Conservation (phyloP, 805 yeast genomes). For the Zygosaccharomyces bisporus region DNA sequence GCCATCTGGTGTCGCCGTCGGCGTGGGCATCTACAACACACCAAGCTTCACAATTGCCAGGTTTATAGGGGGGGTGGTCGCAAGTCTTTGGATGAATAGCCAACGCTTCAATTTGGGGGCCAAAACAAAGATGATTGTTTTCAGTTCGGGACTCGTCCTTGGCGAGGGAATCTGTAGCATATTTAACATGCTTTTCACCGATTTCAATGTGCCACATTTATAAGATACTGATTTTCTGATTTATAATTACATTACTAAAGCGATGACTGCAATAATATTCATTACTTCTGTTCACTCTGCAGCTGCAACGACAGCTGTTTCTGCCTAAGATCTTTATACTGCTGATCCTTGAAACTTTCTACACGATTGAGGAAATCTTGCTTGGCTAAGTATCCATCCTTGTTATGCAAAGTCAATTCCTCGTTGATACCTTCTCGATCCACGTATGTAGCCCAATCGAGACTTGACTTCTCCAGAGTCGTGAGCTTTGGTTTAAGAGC, state of each 20-base stretch:
- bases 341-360: conserved; percentile 43
- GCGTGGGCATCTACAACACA: conserved; percentile 90
- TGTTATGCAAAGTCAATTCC: conserved; percentile 75
- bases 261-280: neutral
- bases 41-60: conserved; percentile 94
- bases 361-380: conserved; percentile 85
- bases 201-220: conserved; percentile 61
- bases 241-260: neutral
- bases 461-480: conserved; percentile 85
- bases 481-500: conserved; percentile 75
- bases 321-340: conserved; percentile 39
- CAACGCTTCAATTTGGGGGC: conserved; percentile 41
- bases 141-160: conserved; percentile 85
- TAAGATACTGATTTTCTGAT: conserved; percentile 4
- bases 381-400: conserved; percentile 85
- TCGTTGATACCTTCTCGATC: conserved; percentile 81
- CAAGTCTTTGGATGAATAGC: conserved; percentile 53
- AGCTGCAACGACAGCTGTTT: conserved; percentile 34
- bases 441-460: conserved; percentile 94
- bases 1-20: conserved; percentile 96
- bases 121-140: conserved; percentile 73
- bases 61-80: conserved; percentile 78
- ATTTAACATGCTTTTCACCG: conserved; percentile 71
- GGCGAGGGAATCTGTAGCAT: conserved; percentile 94
- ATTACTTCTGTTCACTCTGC: conserved; percentile 15